These are phyloP conservation scores for Penicillium sp. DNA, from an alignment of 2,329 filamentous ascomycete species.

Conservation along the genomic window DNA sequence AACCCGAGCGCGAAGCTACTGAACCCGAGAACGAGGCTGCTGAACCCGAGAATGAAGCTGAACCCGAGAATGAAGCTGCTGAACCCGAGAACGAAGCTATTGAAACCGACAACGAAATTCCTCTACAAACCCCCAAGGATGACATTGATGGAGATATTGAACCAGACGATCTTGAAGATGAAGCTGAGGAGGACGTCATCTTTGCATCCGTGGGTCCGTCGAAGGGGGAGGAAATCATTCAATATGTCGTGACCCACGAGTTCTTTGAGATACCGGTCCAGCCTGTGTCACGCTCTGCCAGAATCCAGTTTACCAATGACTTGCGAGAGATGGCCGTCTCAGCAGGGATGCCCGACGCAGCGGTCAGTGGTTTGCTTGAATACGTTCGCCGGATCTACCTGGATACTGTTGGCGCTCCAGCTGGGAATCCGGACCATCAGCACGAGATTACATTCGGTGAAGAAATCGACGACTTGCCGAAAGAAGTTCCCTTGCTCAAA, in stretches of 20 bases:
- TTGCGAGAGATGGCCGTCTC: constrained; percentile 15
- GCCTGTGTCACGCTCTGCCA: constrained; percentile 16
- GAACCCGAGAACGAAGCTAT: no score
- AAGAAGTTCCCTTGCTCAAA: neutral
- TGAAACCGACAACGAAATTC: neutral
- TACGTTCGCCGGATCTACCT: constrained; percentile 27
- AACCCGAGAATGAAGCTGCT: no score
- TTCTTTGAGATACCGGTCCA: constrained; percentile 18
- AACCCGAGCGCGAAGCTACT: neutral
- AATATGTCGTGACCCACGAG: constrained; percentile 17
- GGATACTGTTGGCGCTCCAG: constrained; percentile 3
- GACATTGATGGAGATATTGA: neutral
- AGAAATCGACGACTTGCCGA: constrained; percentile 20
- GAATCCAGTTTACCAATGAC: constrained; percentile 19
- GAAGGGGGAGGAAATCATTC: constrained; percentile 10
- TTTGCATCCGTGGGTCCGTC: constrained; percentile 13
- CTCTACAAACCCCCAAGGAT: neutral
- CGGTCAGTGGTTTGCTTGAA: constrained; percentile 13
- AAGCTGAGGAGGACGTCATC: constrained; percentile 13
- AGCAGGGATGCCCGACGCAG: constrained; percentile 15
- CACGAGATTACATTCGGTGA: constrained; percentile 20
- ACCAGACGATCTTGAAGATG: neutral
- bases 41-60: neutral
- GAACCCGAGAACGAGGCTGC: neutral
- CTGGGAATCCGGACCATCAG: no score